Evolutionary conservation across 768 basidiomycete species (phyloP), one percentile per base, ranked within the genome.

Genomic region (Megacollybia marginata): DNA sequence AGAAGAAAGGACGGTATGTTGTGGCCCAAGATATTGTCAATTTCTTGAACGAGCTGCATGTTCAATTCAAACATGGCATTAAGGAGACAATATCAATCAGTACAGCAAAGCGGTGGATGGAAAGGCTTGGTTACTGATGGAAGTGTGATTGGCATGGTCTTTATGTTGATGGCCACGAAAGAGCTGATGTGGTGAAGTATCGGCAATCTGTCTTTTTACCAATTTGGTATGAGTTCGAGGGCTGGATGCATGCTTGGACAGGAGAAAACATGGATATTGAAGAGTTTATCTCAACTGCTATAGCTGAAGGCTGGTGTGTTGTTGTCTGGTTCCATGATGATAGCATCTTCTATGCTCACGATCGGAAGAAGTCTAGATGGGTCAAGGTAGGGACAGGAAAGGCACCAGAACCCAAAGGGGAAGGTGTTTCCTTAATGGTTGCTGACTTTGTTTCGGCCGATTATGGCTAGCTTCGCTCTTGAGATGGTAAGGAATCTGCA

Each of bases 141-240:
- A 52, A 18, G 12, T 51, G 53, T 16, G 48, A n/a, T 1, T 49
- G 46, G 1, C 48, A 34, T 3, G 60, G 61, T 5, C 52, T 54
- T 33, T 65, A 51, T 49, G 48, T 56, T 13, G 65, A 66, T 55
- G 65, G 65, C 5, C 55, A 66, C 44, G 60, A 65, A 42, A 54
- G 57, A 0, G 48, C 48, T 1, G 63, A 67, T 51, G 60, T 67
- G 0, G 57, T 63, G 4, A 18, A 49, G 9, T 64, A 66, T 42
- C 52, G 50, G 0, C 55, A 60, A 15, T 15, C 47, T 5, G 16
- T 7, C 0, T 65, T 62, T 48, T 44, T 56, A n/a, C 50, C 55
- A n/a, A 36, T 23, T 11, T 52, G 43, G 16, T n/a, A 3, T 45
- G 3, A 15, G 9, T 45, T 4, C 5, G 44, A 45, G 8, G 15